These are phyloP conservation scores for Pelargonium australe DNA, from an alignment of 441 rosid genomes.

Conservation along the genomic window DNA sequence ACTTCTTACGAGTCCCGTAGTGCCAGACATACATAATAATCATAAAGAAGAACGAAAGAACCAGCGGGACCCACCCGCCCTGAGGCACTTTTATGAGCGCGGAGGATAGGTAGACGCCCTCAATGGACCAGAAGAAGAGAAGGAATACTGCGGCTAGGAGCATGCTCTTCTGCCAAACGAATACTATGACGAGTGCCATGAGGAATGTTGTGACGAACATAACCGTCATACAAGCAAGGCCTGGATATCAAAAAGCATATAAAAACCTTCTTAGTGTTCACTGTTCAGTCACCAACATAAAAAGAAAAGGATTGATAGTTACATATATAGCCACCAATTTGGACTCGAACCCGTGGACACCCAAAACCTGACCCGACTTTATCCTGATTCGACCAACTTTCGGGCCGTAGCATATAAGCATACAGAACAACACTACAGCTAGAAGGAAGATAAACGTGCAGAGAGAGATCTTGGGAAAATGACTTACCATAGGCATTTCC, in stretches of 20 bases:
- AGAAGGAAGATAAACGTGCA: not conserved
- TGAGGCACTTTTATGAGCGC: constrained; percentile 68
- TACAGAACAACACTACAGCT: not conserved
- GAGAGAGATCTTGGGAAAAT: not conserved
- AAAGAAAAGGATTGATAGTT: constrained; percentile 10
- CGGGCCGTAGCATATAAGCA: constrained; percentile 8
- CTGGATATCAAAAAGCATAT: constrained; percentile 28
- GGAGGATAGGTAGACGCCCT: constrained; percentile 79
- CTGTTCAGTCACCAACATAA: not conserved
- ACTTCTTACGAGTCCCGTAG: constrained; percentile 78
- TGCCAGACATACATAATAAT: constrained; percentile 81
- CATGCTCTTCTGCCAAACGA: constrained; percentile 63
- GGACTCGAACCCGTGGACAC: not conserved
- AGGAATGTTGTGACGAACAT: constrained; percentile 86
- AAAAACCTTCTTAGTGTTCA: not conserved
- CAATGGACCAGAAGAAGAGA: constrained; percentile 59
- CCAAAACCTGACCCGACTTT: not conserved
- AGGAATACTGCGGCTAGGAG: constrained; percentile 58
- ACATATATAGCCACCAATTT: constrained; percentile 8
- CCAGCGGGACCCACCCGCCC: constrained; percentile 91
- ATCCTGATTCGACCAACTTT: too few species aligned
- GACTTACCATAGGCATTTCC: constrained; percentile 91
- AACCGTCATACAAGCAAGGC: constrained; percentile 76
- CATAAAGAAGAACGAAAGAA: constrained; percentile 57
- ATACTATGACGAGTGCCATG: constrained; percentile 76